Base-by-base conservation (phyloP, 305 asterid genomes). In the Vinca major region DNA sequence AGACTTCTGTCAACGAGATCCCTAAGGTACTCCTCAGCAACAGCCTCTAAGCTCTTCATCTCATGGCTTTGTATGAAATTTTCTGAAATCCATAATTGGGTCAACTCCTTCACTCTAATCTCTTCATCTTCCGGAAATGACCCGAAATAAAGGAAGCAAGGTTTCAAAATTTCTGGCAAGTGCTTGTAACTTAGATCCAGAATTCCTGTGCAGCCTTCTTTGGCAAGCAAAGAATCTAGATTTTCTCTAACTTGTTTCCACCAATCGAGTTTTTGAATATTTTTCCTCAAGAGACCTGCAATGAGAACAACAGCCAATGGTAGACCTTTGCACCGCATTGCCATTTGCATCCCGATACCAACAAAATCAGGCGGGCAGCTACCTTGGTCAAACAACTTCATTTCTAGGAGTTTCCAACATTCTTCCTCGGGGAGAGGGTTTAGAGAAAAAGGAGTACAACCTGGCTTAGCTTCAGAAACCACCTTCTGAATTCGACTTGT, bases 141-240 rank as follows among this genome's bases (percentile, higher is more conserved):
- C n/a, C 79, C 82, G n/a, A 79, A 36, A 63, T 77, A 83, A 37
- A 74, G 86, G 58, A 83, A 81, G 68, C 86, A 80, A 6, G 67
- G 73, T 17, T 75, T 71, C 58, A 81, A 40, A 52, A 55, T 44
- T 50, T 55, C 36, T 0, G 81, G 78, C 4, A 83, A 33, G 63
- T 70, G 51, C 2, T 56, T 44, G 69, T 74, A 83, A 49, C 79
- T 74, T 45, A 73, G 57, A 16, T 76, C 76, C 63, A 77, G 7
- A 16, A 75, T 45, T 33, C 66, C 63, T 17, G 48, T 65, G 11
- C 9, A 56, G 9, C 55, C 50, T 37, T 55, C 62, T 36, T 36
- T 8, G 41, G 44, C 44, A 7, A 4, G 4, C 44, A 56, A 12
- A 26, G 14, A 16, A n/a, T 53, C 33, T 5, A 7, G 33, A n/a